A percentile compares a stretch with the other conserved stretches of the same genome.
These are phyloP conservation scores for Hemisphaericaspora lyxosophila DNA, from an alignment of 1,139 yeast species.

Conservation along the genomic window DNA sequence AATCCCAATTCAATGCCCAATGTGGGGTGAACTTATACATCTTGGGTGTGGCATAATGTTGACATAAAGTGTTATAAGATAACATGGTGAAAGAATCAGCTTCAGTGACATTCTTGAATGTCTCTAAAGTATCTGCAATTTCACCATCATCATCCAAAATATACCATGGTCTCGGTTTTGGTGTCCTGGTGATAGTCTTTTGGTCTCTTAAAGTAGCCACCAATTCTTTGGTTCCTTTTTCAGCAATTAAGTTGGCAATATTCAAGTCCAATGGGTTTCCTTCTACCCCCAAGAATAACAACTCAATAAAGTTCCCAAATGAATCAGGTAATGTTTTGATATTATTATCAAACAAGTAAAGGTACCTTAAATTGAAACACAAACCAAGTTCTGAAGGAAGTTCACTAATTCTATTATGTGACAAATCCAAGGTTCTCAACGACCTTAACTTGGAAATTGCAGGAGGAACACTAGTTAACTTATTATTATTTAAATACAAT, in stretches of 20 bases:
- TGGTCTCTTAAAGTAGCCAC: slow-evolving; percentile 79
- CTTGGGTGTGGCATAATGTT: slow-evolving; percentile 89
- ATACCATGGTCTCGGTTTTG: slow-evolving; percentile 81
- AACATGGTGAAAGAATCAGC: slow-evolving; percentile 64
- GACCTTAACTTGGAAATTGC: slow-evolving; percentile 68
- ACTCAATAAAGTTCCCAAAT: slow-evolving; percentile 81
- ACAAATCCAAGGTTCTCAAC: slow-evolving; percentile 80
- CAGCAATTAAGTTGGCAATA: slow-evolving; percentile 66
- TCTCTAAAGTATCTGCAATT: slow-evolving; percentile 40
- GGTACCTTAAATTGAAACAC: slow-evolving; percentile 74
- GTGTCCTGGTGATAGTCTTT: slow-evolving; percentile 64
- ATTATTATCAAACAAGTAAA: slow-evolving; percentile 86
- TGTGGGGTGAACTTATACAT: slow-evolving; percentile 94
- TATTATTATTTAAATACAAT: slow-evolving; percentile 84
- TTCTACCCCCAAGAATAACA: slow-evolving; percentile 86
- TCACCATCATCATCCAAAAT: slow-evolving; percentile 77
- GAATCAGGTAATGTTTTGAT: slow-evolving; percentile 74
- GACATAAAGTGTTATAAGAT: slow-evolving; percentile 91
- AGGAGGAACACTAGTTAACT: slow-evolving; percentile 67
- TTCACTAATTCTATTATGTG: slow-evolving; percentile 68
- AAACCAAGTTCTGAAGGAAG: slow-evolving; percentile 84
- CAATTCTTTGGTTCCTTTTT: slow-evolving; percentile 83
- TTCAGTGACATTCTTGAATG: slow-evolving; percentile 27
- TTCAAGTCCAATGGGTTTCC: slow-evolving; percentile 83
- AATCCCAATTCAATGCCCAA: slow-evolving; percentile 97